phyloP scores from a whole-genome alignment of 2,329 filamentous ascomycete species.

The Aspergillus tubingensis region DNA sequence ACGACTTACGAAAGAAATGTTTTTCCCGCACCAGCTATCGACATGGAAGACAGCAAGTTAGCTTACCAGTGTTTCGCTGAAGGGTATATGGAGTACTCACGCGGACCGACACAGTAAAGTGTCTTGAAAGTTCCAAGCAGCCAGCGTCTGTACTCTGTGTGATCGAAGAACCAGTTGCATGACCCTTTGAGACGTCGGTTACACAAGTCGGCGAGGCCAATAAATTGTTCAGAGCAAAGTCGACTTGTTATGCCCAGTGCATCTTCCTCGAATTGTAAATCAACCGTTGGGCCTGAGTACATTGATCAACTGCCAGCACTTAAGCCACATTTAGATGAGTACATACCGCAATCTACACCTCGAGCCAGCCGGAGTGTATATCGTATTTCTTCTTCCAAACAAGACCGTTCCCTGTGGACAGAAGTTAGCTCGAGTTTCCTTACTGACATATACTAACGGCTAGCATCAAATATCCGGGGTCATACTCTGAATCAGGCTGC shows the following conservation, averaged over 20 bases:
- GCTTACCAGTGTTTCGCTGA: not conserved
- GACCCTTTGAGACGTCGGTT: slow-evolving; percentile 29
- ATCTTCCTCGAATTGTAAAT: slow-evolving; percentile 25
- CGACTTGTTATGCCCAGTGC: slow-evolving; percentile 21
- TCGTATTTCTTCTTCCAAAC: slow-evolving; percentile 22
- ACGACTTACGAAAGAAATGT: slow-evolving; percentile 35
- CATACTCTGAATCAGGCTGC: slow-evolving; percentile 30
- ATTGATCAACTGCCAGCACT: not conserved
- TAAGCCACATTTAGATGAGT: not conserved
- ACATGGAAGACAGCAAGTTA: not conserved
- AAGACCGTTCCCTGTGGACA: slow-evolving; percentile 18
- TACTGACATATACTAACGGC: too few species aligned
- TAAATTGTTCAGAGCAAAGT: slow-evolving; percentile 26
- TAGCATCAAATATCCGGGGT: not conserved
- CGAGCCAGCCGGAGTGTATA: slow-evolving; percentile 15
- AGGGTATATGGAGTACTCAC: slow-evolving; percentile 19
- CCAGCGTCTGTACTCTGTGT: slow-evolving; percentile 29
- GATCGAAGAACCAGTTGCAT: slow-evolving; percentile 32
- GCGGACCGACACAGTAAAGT: slow-evolving; percentile 30
- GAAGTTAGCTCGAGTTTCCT: not conserved
- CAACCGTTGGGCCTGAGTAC: slow-evolving; percentile 15
- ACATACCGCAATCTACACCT: slow-evolving; percentile 23
- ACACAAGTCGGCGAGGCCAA: slow-evolving; percentile 32
- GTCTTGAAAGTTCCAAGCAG: slow-evolving; percentile 27
- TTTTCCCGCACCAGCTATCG: slow-evolving; percentile 32